Base-by-base conservation (phyloP, 139 green algal genomes). In the Chlorella sorokiniana region DNA sequence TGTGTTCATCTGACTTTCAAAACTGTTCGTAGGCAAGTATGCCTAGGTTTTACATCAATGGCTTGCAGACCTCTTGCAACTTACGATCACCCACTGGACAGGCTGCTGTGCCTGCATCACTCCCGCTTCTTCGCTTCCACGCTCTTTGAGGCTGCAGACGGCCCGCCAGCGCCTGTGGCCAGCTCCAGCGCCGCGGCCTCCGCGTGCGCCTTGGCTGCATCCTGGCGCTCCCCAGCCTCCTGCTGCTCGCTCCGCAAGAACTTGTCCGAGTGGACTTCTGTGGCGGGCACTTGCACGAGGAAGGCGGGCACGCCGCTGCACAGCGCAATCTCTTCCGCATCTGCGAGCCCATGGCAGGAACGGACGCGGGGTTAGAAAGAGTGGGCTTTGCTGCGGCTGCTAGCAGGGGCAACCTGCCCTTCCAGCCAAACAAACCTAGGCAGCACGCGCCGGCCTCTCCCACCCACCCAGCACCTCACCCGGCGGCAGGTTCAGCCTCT, bases 201-300 rank as follows among this genome's bases (percentile, higher is more conserved):
- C 10, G 70, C 64, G 45, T 64, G 70, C 45, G 23, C 31, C 70
- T 78, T 64, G 33, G 70, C 45, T 1, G 51, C 48, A 45, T 67
- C 48, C 71, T 67, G 22, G 20, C 35, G 48, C 31, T 45, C 33
- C 35, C 16, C 71, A 6, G 44, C 65, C 2, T 14, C 16, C 48
- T 78, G 71, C 38, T 70, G 37, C 35, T 41, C 54, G 1, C 35
- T 25, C 61, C 72, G 9, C 7, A n/a, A 27, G 10, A 64, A 69
- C 51, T 81, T 81, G 75, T 81, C 40, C 40, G 25, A 40, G 38
- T 79, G 38, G 25, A 69, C 73, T 10, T 68, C 54, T 10, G n/a
- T 54, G 73, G 73, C 54, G 8, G 37, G 73, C 25, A 79, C 52
- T 7, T 65, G 62, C 10, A 79, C 73, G 9, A 79, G 73, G 29